These are phyloP conservation scores for Pyrus pyrifolia DNA, from an alignment of 306 rosid species.

Conservation along the genomic window DNA sequence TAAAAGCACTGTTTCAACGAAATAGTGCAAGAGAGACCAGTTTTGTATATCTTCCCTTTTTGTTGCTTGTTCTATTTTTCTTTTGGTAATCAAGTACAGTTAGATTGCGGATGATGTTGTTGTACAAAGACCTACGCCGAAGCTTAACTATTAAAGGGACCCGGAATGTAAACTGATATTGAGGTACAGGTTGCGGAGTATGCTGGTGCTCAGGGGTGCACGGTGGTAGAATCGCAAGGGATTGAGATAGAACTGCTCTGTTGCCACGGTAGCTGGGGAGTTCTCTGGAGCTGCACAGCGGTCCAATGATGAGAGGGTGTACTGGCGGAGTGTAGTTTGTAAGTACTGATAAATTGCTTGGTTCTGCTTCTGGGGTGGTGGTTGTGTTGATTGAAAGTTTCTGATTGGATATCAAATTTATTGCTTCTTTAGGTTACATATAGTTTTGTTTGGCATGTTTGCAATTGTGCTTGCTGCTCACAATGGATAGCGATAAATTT, in stretches of 20 bases:
- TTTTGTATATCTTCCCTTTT: background rate
- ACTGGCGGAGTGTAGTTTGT: background rate
- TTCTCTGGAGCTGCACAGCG: background rate
- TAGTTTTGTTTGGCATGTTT: background rate
- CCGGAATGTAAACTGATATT: background rate
- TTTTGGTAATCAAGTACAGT: background rate
- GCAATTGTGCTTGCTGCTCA: background rate
- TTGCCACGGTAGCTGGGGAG: background rate
- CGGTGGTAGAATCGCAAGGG: background rate
- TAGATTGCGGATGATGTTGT: background rate
- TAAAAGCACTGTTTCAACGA: constrained; percentile 14
- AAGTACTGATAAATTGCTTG: background rate
- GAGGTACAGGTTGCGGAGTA: background rate
- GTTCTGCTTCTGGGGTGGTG: background rate
- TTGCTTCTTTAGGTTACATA: no score
- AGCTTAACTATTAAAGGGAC: background rate
- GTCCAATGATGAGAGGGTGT: background rate
- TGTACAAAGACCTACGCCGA: background rate
- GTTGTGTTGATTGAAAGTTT: background rate
- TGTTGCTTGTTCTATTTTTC: background rate
- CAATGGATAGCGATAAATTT: background rate
- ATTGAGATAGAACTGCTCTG: no score
- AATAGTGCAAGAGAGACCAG: constrained; percentile 8
- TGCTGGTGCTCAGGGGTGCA: background rate
- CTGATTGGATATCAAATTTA: background rate